phyloP scores from a whole-genome alignment of 352 stramenopile species.

The Globisporangium cederbergense region DNA sequence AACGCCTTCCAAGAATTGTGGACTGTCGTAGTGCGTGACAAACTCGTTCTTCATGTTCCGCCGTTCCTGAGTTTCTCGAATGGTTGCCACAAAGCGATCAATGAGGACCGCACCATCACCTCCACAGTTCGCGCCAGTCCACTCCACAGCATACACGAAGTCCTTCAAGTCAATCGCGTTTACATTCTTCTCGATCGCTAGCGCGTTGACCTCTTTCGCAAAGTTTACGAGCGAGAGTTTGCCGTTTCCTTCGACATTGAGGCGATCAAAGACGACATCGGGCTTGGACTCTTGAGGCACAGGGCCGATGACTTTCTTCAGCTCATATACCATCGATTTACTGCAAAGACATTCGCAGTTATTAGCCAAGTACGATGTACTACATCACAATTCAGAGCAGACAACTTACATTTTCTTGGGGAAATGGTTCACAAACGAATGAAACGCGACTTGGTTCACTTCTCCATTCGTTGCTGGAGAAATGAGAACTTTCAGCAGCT shows the following conservation, averaged over 20 bases:
- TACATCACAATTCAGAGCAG: not conserved
- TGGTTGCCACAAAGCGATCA: conserved; percentile 64
- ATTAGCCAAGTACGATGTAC: not conserved
- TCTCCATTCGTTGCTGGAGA: conserved; percentile 57
- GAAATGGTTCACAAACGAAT: conserved; percentile 79
- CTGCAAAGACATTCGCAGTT: conserved; percentile 21
- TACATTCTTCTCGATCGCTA: conserved; percentile 51
- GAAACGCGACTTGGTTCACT: conserved; percentile 57
- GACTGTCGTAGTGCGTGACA: conserved; percentile 78
- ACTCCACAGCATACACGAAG: conserved; percentile 71
- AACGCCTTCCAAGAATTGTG: conserved; percentile 69
- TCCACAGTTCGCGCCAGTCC: conserved; percentile 69
- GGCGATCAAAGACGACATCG: conserved; percentile 60
- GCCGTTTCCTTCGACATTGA: conserved; percentile 72
- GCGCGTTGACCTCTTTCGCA: conserved; percentile 46
- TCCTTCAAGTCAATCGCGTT: conserved; percentile 63
- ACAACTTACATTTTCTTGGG: conserved; percentile 71
- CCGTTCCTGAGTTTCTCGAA: conserved; percentile 66
- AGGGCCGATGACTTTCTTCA: conserved; percentile 63
- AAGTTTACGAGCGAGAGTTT: conserved; percentile 65
- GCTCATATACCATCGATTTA: conserved; percentile 57
- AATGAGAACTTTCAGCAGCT: conserved; percentile 62
- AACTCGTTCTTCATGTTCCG: conserved; percentile 86
- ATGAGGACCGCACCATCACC: conserved; percentile 63
- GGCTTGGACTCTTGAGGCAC: conserved; percentile 28